A percentile compares a stretch with the other conserved stretches of the same genome.
These are phyloP conservation scores for Plasmopara viticola DNA, from an alignment of 352 stramenopile species.

Conservation along the genomic window DNA sequence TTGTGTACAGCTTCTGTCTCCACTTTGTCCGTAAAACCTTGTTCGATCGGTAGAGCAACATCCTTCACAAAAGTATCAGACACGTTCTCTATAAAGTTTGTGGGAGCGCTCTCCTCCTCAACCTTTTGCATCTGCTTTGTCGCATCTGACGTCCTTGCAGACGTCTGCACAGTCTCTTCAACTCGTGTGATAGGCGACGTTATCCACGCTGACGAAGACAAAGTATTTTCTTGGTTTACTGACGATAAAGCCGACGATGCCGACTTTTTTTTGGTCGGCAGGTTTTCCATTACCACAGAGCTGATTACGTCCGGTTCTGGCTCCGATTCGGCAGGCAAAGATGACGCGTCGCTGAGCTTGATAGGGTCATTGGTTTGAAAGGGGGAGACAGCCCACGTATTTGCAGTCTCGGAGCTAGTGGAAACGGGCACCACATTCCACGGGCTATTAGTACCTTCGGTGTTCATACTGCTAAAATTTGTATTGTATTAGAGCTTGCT, in stretches of 20 bases:
- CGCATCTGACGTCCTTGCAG: slow-evolving; percentile 11
- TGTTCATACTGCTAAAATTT: slow-evolving; percentile 35
- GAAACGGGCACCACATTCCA: slow-evolving; percentile 47
- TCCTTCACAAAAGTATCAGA: background rate
- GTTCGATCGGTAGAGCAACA: background rate
- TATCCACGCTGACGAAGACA: slow-evolving; percentile 16
- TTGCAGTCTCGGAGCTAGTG: slow-evolving; percentile 20
- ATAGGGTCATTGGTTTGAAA: slow-evolving; percentile 42
- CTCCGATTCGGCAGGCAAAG: slow-evolving; percentile 16
- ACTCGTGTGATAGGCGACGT: slow-evolving; percentile 2
- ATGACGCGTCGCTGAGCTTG: slow-evolving; percentile 10
- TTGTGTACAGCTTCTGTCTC: slow-evolving; percentile 9
- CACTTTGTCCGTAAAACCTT: background rate
- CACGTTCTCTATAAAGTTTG: background rate
- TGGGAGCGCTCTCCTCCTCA: slow-evolving; percentile 2
- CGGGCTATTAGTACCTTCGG: slow-evolving; percentile 30
- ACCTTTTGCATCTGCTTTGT: slow-evolving; percentile 9
- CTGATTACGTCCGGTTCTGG: slow-evolving; percentile 31
- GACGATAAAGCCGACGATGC: slow-evolving; percentile 6
- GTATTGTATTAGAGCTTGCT: slow-evolving; percentile 68
- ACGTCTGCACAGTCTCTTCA: slow-evolving; percentile 13
- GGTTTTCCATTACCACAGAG: slow-evolving; percentile 23
- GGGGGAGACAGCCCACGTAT: slow-evolving; percentile 33
- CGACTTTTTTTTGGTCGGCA: slow-evolving; percentile 4
- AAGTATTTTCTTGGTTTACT: slow-evolving; percentile 7